Evolutionary conservation across 2,329 filamentous ascomycete species (phyloP), one percentile per base, ranked within the genome.

Genomic region (Cordyceps farinosa): DNA sequence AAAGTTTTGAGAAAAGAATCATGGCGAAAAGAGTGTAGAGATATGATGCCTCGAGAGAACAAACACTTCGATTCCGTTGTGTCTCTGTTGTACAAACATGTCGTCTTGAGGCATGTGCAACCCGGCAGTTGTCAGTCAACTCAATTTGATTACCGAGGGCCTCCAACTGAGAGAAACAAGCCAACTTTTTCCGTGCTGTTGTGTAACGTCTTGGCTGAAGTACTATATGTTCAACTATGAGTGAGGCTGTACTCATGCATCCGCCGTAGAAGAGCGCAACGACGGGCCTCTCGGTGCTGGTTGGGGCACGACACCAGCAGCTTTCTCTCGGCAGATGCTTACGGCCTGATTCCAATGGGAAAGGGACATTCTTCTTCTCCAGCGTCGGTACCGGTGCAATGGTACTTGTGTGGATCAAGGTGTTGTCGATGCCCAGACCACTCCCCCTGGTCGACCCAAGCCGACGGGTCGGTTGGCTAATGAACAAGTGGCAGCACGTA

Each of bases 391-490:
- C 56, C 45, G 34, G 22, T n/a, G 45, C 11, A 59, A 59, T 59
- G 56, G 44, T 29, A 50, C 45, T 32, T n/a, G 27, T 59, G 55
- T 58, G 55, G 55, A 36, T 47, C 55, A 17, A n/a, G 5, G 48
- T 11, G 7, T 44, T 50, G 42, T 44, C 44, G 44, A 48, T 45
- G 29, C 29, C 27, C 53, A n/a, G 17, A 45, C 53, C 27, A 17
- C 52, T 27, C 29, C 42, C 32, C 44, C 57, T 10, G 29, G 58
- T 44, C 57, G 50, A 61, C 58, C 58, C 58, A 51, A 59, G 58
- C n/a, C 40, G 58, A 38, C 38, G 58, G 58, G 58, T 61, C 40
- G 44, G 45, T 32, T 61, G 50, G 51, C 57, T 61, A 50, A 60
- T 27, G 47, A 47, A 61, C 48, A 17, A 48, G 5, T 27, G 30